Evolutionary conservation across 2,329 filamentous ascomycete species (phyloP), one percentile per base, ranked within the genome.

Genomic region (Laburnicola sp.): DNA sequence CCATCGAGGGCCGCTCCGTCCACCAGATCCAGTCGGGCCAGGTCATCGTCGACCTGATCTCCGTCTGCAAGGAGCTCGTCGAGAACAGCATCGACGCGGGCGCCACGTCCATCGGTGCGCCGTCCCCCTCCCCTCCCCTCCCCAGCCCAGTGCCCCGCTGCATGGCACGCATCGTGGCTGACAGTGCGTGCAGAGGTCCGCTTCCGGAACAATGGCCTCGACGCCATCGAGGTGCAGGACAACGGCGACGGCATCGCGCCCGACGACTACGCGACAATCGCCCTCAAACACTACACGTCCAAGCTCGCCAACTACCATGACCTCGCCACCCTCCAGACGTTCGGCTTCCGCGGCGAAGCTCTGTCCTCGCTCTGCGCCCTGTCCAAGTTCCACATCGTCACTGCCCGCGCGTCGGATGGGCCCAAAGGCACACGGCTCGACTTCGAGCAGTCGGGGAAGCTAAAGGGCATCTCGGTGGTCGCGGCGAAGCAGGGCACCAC

Each of bases 1-100:
- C 91, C 73, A 97, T 99, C 66, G 92, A 97, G 76, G 86, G 86
- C 68, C 87, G 86, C 64, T 92, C 91, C 60, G 91, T 95, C 61
- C 94, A 99, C 74, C 91, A 96, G 78, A 97, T 99, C 63, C 94
- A 99, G 75, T 97, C 94, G 4, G 94, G 94, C 6, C 94, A 99
- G 74, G 94, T 99, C 65, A 99, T 99, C 63, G 88, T 97, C 59
- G 95, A 97, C 75, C 80, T 99, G 45, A 94, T 89, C 72, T 97
- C 94, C 1, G 94, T 97, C 25, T 93, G 91, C 45, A 99, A 99
- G 73, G 94, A 99, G 75, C 79, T 99, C 10, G 89, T 97, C 32
- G 94, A 99, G 73, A 99, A 99, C 71, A 91, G 91, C 70, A 81
- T 99, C 42, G 94, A 99, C 78, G 92, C 94, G 23, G 88, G 89